These are phyloP conservation scores for Fusarium zealandicum DNA, from an alignment of 2,329 filamentous ascomycete species.

Conservation along the genomic window DNA sequence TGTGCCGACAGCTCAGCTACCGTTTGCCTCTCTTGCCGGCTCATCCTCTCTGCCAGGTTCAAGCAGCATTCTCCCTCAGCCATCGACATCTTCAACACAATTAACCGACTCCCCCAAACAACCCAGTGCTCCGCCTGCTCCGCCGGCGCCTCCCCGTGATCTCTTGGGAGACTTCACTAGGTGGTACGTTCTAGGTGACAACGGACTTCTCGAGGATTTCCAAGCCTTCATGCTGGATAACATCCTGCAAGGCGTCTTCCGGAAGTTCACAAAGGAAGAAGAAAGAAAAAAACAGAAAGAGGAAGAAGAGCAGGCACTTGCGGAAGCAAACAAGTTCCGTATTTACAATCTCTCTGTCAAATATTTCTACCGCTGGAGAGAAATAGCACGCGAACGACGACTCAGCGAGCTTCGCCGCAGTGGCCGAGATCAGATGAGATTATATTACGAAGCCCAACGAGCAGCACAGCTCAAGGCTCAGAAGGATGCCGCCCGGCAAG, in stretches of 20 bases:
- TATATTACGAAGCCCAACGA: slow-evolving; percentile 53
- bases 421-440: slow-evolving; percentile 59
- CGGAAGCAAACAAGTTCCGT: slow-evolving; percentile 57
- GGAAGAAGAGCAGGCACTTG: slow-evolving; percentile 56
- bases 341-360: slow-evolving; percentile 59
- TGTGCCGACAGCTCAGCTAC: slow-evolving; percentile 14
- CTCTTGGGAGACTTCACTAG: slow-evolving; percentile 57
- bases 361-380: slow-evolving; percentile 65
- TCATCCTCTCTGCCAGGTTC: slow-evolving; percentile 6
- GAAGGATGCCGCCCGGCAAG: slow-evolving; percentile 45
- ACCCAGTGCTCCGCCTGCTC: slow-evolving; percentile 9
- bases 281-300: slow-evolving; percentile 53
- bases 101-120: slow-evolving; percentile 12
- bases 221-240: slow-evolving; percentile 54
- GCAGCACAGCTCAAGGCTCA: slow-evolving; percentile 44
- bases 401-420: slow-evolving; percentile 59
- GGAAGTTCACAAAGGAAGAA: slow-evolving; percentile 50
- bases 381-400: slow-evolving; percentile 56
- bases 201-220: slow-evolving; percentile 61
- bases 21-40: slow-evolving; percentile 13
- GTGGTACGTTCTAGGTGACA: slow-evolving; percentile 64
- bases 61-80: not conserved
- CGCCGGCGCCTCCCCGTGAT: slow-evolving; percentile 46
- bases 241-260: slow-evolving; percentile 53
- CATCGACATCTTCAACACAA: slow-evolving; percentile 5